Conservation (phyloP, 805 yeast genomes). For the Ogataea kodamae region DNA sequence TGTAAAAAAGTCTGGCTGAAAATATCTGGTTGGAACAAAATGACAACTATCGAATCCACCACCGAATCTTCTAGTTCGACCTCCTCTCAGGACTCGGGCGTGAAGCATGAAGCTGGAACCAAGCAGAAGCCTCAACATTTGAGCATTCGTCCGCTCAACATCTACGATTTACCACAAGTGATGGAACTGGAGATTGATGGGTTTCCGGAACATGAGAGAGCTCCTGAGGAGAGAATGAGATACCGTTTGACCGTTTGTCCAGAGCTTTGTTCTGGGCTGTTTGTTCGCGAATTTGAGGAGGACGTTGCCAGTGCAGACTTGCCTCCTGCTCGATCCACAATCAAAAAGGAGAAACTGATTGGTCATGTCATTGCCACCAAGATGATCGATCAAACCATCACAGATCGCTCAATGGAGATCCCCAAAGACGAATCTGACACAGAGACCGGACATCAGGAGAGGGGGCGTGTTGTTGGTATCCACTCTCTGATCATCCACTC, state of each 20-base stretch:
- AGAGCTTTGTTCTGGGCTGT: slow-evolving; percentile 85
- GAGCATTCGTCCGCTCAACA: slow-evolving; percentile 72
- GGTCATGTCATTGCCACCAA: slow-evolving; percentile 84
- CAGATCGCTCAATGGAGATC: slow-evolving; percentile 53
- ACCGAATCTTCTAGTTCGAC: slow-evolving; percentile 28
- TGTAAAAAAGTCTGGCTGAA: not conserved
- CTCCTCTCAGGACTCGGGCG: slow-evolving; percentile 17
- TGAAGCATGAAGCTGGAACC: slow-evolving; percentile 25
- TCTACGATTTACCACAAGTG: slow-evolving; percentile 67
- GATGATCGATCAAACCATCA: slow-evolving; percentile 44
- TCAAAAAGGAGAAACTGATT: slow-evolving; percentile 59
- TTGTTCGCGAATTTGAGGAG: slow-evolving; percentile 60
- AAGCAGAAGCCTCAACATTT: slow-evolving; percentile 50
- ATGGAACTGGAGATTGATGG: slow-evolving; percentile 60
- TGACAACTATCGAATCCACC: slow-evolving; percentile 22
- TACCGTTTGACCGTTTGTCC: slow-evolving; percentile 83
- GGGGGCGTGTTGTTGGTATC: slow-evolving; percentile 69
- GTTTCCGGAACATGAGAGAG: slow-evolving; percentile 69
- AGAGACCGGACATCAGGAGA: slow-evolving; percentile 65
- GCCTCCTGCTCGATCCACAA: slow-evolving; percentile 47
- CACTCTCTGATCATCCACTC: slow-evolving; percentile 80
- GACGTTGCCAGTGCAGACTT: slow-evolving; percentile 24
- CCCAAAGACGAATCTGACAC: slow-evolving; percentile 18
- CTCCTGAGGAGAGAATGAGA: slow-evolving; percentile 54
- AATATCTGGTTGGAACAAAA: slow-evolving; percentile 2